phyloP scores from a whole-genome alignment of 352 stramenopile species.

The Phytopythium montanum region DNA sequence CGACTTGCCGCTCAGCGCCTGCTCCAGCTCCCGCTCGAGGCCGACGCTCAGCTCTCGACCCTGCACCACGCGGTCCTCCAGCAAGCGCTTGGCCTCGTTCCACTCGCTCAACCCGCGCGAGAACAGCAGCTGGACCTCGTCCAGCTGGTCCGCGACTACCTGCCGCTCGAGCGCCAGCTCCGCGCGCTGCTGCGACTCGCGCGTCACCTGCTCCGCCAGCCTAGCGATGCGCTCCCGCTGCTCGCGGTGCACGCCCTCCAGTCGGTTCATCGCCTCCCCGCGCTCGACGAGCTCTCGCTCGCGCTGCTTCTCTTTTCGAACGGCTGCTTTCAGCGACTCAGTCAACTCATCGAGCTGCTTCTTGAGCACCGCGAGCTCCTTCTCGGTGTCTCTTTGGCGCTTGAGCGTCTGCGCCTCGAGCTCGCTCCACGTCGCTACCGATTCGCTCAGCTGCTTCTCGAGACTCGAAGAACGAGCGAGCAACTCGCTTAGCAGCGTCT shows the following conservation, averaged over 20 bases:
- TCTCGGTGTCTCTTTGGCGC: constrained; percentile 13
- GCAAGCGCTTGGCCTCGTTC: constrained; percentile 28
- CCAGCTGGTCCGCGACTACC: constrained; percentile 38
- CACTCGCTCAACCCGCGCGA: constrained; percentile 28
- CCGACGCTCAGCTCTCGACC: constrained; percentile 26
- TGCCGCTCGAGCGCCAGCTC: constrained; percentile 49
- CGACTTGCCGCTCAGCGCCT: constrained; percentile 38
- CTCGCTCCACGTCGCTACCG: constrained; percentile 12
- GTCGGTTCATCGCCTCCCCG: constrained; percentile 22
- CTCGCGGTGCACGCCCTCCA: constrained; percentile 33
- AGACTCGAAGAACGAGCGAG: constrained; percentile 27
- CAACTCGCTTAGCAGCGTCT: constrained; percentile 49
- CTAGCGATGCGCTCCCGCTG: constrained; percentile 55
- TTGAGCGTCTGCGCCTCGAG: constrained; percentile 31
- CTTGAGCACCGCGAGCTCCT: constrained; percentile 30
- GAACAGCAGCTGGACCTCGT: constrained; percentile 32
- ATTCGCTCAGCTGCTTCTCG: neutral
- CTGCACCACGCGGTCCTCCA: constrained; percentile 29
- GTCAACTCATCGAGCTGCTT: constrained; percentile 50
- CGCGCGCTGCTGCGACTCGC: constrained; percentile 40
- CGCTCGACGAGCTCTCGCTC: constrained; percentile 37
- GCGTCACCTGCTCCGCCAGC: constrained; percentile 46
- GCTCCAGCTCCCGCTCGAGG: constrained; percentile 36
- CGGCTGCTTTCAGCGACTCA: constrained; percentile 22
- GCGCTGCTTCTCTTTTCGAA: constrained; percentile 34